These are phyloP conservation scores for Xylariales sp. DNA, from an alignment of 2,329 filamentous ascomycete genomes.

Conservation along the genomic window DNA sequence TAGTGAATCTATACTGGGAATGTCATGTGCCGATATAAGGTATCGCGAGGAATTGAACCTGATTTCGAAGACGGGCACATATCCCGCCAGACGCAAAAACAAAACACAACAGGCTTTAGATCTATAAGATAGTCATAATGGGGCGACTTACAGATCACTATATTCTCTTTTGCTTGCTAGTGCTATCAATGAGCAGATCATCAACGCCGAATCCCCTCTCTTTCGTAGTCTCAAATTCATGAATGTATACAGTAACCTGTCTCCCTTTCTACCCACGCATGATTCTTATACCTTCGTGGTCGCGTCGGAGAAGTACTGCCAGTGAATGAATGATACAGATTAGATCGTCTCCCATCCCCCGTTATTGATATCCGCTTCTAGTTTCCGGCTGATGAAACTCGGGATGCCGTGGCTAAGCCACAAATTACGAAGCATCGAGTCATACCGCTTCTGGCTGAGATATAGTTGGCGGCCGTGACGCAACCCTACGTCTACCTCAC, in stretches of 20 bases:
- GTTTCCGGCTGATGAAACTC: conserved; percentile 86
- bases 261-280: conserved; percentile 11
- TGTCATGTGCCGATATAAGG: background rate
- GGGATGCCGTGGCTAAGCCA: conserved; percentile 91
- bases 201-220: conserved; percentile 1
- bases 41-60: background rate
- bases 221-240: conserved; percentile 1
- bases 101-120: background rate
- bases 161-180: background rate
- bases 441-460: conserved; percentile 93
- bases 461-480: conserved; percentile 89
- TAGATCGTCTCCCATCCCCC: conserved; percentile 93
- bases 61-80: background rate
- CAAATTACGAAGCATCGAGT: conserved; percentile 83
- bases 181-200: conserved; percentile 18
- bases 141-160: background rate
- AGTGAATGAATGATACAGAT: conserved; percentile 32
- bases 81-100: background rate
- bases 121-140: background rate
- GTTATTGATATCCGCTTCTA: conserved; percentile 96
- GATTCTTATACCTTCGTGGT: background rate
- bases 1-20: background rate
- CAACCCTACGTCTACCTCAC: conserved; percentile 92
- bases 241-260: background rate
- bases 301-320: background rate